phyloP scores from a whole-genome alignment of 1,139 yeast species.

The Yamadazyma jaroonii region DNA sequence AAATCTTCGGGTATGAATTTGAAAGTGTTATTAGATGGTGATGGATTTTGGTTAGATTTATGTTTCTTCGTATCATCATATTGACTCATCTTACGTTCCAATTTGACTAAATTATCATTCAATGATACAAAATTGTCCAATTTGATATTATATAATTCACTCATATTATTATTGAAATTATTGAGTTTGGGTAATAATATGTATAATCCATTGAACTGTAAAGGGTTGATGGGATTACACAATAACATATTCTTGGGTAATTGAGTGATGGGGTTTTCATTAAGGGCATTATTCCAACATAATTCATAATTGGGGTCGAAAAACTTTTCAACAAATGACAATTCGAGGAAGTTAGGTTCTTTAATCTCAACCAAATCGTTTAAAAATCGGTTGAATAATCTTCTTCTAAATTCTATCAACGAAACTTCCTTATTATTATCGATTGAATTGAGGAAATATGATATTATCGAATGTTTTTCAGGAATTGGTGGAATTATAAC shows the following conservation, averaged over 20 bases:
- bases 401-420: slow-evolving; percentile 41
- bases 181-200: slow-evolving; percentile 38
- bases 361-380: slow-evolving; percentile 25
- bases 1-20: slow-evolving; percentile 33
- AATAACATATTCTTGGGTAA: slow-evolving; percentile 40
- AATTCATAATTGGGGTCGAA: slow-evolving; percentile 49
- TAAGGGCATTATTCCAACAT: slow-evolving; percentile 46
- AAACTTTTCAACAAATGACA: slow-evolving; percentile 39
- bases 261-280: slow-evolving; percentile 44
- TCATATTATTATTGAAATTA: slow-evolving; percentile 31
- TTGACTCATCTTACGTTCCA: slow-evolving; percentile 9
- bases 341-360: slow-evolving; percentile 7
- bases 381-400: slow-evolving; percentile 38
- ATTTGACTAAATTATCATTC: slow-evolving; percentile 35
- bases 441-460: slow-evolving; percentile 39
- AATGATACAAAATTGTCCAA: slow-evolving; percentile 31
- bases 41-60: slow-evolving; percentile 18
- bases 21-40: no score
- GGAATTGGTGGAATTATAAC: slow-evolving; percentile 56
- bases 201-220: slow-evolving; percentile 46
- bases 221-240: slow-evolving; percentile 45
- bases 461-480: slow-evolving; percentile 51
- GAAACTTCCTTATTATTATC: slow-evolving; percentile 35
- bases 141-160: slow-evolving; percentile 17
- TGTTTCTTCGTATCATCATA: slow-evolving; percentile 20